Evolutionary conservation across 2,329 filamentous ascomycete species (phyloP).

Genomic region (Torrubiellomyces zombiae): DNA sequence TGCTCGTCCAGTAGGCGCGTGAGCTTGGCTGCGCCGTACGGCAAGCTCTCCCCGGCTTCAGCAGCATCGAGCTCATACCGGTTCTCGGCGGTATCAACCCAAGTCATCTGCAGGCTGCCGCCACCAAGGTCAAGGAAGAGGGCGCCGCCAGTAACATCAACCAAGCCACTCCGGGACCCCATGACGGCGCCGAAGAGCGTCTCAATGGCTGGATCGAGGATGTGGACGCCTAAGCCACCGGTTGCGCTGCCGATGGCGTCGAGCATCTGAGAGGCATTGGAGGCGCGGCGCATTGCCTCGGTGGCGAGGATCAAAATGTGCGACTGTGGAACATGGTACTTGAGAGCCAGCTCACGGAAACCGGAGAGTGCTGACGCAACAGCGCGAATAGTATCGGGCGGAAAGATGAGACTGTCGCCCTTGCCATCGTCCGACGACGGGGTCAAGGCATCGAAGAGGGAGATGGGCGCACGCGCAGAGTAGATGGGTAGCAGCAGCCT

Average conservation of each 20-base stretch:
- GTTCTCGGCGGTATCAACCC: constrained; percentile 31
- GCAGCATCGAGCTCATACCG: constrained; percentile 38
- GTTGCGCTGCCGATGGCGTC: constrained; percentile 43
- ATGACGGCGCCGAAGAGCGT: constrained; percentile 62
- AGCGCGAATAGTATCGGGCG: constrained; percentile 38
- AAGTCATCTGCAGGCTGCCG: constrained; percentile 49
- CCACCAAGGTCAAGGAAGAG: constrained; percentile 80
- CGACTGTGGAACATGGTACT: constrained; percentile 46
- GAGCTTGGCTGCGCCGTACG: constrained; percentile 43
- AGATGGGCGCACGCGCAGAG: constrained; percentile 63
- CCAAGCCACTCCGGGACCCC: constrained; percentile 64
- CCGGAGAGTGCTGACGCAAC: constrained; percentile 51
- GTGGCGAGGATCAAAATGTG: constrained; percentile 70
- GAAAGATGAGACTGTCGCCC: constrained; percentile 24
- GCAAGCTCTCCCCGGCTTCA: constrained; percentile 36
- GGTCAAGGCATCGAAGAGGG: constrained; percentile 69
- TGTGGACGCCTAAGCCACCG: constrained; percentile 47
- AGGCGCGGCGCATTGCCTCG: constrained; percentile 69
- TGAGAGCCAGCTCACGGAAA: constrained; percentile 54
- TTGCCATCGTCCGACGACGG: constrained; percentile 24
- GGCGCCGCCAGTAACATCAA: constrained; percentile 41
- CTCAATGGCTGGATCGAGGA: constrained; percentile 67
- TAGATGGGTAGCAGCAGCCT: constrained; percentile 65
- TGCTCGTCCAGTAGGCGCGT: constrained; percentile 29
- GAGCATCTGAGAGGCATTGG: constrained; percentile 56